These are phyloP conservation scores for Diospyros kaki DNA, from an alignment of 148 eudicot genomes.

Conservation along the genomic window DNA sequence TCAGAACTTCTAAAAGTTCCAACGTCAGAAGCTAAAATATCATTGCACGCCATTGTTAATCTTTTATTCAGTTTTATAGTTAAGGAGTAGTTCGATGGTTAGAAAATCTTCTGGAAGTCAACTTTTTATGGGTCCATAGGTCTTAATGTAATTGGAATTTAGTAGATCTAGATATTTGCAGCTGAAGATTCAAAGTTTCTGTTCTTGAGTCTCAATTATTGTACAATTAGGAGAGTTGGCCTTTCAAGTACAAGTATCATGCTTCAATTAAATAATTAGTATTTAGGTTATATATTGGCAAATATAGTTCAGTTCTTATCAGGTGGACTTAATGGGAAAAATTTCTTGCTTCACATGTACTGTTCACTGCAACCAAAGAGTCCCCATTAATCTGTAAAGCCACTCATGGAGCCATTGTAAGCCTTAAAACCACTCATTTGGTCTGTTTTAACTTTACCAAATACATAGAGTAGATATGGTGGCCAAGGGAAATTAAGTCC, in stretches of 20 bases:
- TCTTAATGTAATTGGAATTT: neutral
- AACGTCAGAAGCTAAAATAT: neutral
- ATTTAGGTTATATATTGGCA: neutral
- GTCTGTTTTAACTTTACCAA: no score
- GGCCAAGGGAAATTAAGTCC: no score
- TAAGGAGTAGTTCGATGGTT: neutral
- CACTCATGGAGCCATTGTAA: neutral
- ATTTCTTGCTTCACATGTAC: neutral
- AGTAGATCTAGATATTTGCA: neutral
- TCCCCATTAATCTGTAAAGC: neutral
- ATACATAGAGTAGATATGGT: no score
- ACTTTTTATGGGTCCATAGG: neutral
- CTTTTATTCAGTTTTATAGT: neutral
- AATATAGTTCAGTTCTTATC: neutral
- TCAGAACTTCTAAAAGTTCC: neutral
- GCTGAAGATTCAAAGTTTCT: neutral
- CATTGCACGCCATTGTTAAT: neutral
- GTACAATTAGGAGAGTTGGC: neutral
- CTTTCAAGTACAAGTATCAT: neutral
- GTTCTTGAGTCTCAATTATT: neutral
- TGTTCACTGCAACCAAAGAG: neutral
- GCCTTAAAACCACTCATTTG: neutral
- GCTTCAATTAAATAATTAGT: neutral
- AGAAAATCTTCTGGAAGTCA: neutral
- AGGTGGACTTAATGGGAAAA: neutral